Base-by-base conservation (phyloP, 139 green algal genomes). In the Chlorella sp. region DNA sequence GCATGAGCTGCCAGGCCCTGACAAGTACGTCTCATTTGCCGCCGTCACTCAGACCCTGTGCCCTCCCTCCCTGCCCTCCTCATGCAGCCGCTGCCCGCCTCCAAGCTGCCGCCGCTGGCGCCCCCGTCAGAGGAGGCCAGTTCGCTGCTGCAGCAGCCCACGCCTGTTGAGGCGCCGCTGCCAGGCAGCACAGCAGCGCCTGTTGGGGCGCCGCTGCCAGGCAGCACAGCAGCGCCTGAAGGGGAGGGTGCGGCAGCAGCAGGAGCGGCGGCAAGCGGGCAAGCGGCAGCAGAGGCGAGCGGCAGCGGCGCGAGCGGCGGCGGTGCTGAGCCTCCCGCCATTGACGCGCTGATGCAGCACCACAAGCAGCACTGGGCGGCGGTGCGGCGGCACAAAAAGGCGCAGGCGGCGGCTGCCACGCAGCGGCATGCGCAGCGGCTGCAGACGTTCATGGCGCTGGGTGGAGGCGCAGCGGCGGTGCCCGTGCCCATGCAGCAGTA, bases 281-380 rank as follows among this genome's bases (percentile, higher is more conserved):
- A 48, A 40, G 41, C 48, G 46, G 48, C 38, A 9, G 43, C 6
- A 14, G 41, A 16, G 44, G 40, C 51, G 51, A 8, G 60, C 73
- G 16, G 81, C 44, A 14, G 43, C 73, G 43, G 73, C 34, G 43
- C 34, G n/a, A 56, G 56, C 56, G 43, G 72, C 28, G 8, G 82
- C 58, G 32, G 72, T 43, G 34, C 26, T 1, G 30, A 54, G 14
- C 40, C 28, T 2, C 67, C 74, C 34, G 58, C 56, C 7, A 14
- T 70, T 32, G 24, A 58, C 2, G 72, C 28, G 17, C 46, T 87
- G 22, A 43, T 87, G 73, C 19, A 82, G 83, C 74, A 83, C 38
- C 83, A 87, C 75, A 69, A 78, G 72, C 62, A 79, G 74, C 83
- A 87, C 65, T 87, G 83, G 83, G 34, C 46, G 11, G 76, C 83